phyloP scores from a whole-genome alignment of 306 rosid genomes.

The Cicer chorassanicum region DNA sequence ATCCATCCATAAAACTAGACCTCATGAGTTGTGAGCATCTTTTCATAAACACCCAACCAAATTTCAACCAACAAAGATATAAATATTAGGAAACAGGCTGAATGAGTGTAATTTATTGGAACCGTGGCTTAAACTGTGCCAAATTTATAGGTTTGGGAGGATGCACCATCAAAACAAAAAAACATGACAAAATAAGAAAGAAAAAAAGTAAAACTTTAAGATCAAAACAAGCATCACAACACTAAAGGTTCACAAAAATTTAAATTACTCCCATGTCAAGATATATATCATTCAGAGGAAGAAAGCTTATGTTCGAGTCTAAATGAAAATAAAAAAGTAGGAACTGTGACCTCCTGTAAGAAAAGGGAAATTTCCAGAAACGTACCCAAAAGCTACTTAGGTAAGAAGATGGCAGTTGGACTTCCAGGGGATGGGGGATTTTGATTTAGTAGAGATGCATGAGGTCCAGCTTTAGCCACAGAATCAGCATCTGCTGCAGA shows the following conservation, averaged over 20 bases:
- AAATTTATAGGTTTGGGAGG: background rate
- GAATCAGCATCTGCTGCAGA: constrained; percentile 64
- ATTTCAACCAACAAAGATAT: constrained; percentile 19
- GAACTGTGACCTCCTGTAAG: constrained; percentile 3
- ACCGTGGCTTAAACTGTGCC: background rate
- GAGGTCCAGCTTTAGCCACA: constrained; percentile 68
- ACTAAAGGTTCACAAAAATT: constrained; percentile 9
- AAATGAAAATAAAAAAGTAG: constrained; percentile 9
- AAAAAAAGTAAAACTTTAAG: background rate
- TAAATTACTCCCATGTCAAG: background rate
- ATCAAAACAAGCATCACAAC: constrained; percentile 16
- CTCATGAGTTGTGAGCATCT: background rate
- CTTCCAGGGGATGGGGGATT: constrained; percentile 91
- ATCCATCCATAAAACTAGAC: background rate
- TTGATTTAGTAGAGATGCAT: constrained; percentile 59
- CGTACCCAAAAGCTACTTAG: constrained; percentile 47
- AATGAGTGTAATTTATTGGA: background rate
- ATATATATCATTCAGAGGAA: background rate
- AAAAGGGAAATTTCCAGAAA: constrained; percentile 15
- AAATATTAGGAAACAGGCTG: background rate
- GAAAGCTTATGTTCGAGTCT: background rate
- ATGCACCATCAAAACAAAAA: constrained; percentile 14
- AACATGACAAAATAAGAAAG: background rate
- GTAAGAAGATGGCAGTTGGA: constrained; percentile 85
- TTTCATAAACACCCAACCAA: constrained; percentile 31